Conservation (phyloP, 2,329 filamentous ascomycete genomes). For the Torrubiellomyces zombiae region DNA sequence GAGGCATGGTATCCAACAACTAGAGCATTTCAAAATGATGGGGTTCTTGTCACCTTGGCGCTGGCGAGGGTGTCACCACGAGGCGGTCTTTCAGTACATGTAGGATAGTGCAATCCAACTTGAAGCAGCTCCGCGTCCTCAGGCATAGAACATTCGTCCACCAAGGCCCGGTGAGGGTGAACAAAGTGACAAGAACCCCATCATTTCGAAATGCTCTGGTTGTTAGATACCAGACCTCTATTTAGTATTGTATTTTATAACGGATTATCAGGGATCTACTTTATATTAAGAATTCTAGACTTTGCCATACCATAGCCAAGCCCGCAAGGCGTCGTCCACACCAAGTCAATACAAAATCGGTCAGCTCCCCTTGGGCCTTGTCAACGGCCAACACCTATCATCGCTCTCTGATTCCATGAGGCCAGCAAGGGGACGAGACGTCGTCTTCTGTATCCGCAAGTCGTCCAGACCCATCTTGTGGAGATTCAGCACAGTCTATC, state of each 20-base stretch:
- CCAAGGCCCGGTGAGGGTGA: constrained; percentile 58
- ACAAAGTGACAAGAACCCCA: constrained; percentile 53
- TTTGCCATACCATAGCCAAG: constrained; percentile 50
- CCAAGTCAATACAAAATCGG: too few relatives aligned
- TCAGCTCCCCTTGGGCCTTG: too few relatives aligned
- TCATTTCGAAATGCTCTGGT: constrained; percentile 54
- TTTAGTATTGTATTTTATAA: constrained; percentile 57
- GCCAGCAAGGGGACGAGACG: constrained; percentile 14
- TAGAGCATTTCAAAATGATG: constrained; percentile 50
- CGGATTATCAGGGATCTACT: constrained; percentile 52
- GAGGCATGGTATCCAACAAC: too few relatives aligned
- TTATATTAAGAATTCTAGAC: constrained; percentile 50
- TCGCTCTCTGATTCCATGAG: constrained; percentile 38
- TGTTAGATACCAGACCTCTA: constrained; percentile 34
- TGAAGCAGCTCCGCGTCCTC: constrained; percentile 50
- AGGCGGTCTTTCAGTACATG: constrained; percentile 34
- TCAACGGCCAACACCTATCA: constrained; percentile 44
- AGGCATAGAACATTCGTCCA: constrained; percentile 53
- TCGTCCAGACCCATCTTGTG: constrained; percentile 5
- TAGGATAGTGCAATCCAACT: constrained; percentile 58
- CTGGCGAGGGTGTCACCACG: constrained; percentile 43
- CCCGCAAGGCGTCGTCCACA: too few relatives aligned
- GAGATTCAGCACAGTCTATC: too few relatives aligned
- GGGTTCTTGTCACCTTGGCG: constrained; percentile 35
- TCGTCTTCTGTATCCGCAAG: constrained; percentile 3